Base-by-base conservation (phyloP, 805 yeast genomes). In the Candida ortonii region DNA sequence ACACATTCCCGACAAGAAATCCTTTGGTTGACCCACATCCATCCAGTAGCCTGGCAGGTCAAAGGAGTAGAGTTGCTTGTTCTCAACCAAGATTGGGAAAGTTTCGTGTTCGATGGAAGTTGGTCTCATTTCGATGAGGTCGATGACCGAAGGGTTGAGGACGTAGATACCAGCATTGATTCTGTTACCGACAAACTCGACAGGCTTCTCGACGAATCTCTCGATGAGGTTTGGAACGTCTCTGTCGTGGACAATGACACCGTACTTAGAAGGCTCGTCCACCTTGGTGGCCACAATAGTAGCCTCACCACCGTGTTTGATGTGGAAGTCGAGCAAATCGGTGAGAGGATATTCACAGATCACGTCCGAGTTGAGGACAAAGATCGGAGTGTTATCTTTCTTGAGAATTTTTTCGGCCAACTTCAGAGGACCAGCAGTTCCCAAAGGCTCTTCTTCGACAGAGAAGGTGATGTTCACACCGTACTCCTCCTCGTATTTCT, bases 21-120 rank as follows among this genome's bases (percentile, higher is more conserved):
- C 99, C 79, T 90, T 93, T 77, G 99, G 99, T 76, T 93, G 99
- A 68, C 99, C 99, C 53, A 93, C 97, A 68, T 93, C 99, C 98
- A 93, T 93, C 99, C 99, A 93, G 85, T 80, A 93, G 50, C 98
- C 97, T 74, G 93, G 97, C 61, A 93, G 79, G 68, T 93, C 99
- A 60, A 85, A 93, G 36, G 97, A 89, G 76, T 81, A 93, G 57
- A 93, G 76, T 43, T 82, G 76, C 61, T 83, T 88, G 62, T 82
- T 71, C 68, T 85, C 94, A 50, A 94, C 97, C 56, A 93, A 78
- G 57, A 73, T 70, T 57, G 99, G 99, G 96, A 93, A 93, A 53
- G 97, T 89, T 77, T 93, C 99, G 82, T 89, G 89, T 77, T 93
- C 99, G 57, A 93, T 93, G 34, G 97, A 90, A 53, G 99, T 93